Base-by-base conservation (phyloP, 768 basidiomycete species). In the Cytidiella melzeri region DNA sequence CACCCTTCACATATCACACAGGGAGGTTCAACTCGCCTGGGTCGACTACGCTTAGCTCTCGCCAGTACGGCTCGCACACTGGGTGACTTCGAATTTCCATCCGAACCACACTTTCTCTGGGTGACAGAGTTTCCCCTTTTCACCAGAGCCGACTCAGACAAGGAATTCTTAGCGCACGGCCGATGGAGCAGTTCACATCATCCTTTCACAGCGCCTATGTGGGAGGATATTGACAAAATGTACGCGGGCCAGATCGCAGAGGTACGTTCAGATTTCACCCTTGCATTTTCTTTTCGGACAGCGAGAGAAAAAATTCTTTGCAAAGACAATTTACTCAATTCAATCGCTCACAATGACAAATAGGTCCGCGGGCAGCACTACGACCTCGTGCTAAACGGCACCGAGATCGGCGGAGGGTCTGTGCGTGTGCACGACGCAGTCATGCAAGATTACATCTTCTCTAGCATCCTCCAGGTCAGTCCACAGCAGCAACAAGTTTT, bases 161-260 rank as follows among this genome's bases (percentile, higher is more conserved):
- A 96, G 68, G 83, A 88, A 30, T 80, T 84, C 61, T 68, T 92
- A 25, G 87, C 92, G 3, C 77, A 81, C 49, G 93, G 93, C 25
- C 75, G 92, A 59, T 95, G 91, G 89, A 87, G 88, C 55, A 88
- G 87, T 55, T 83, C 90, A 3, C 94, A 97, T 60, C 94, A 97
- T 66, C 94, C 94, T 2, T 97, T 97, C 67, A 97, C 94, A 11
- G 93, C 94, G 7, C 94, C 94, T 19, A 88, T 94, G 82, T 87
- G 75, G 75, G 79, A 95, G 65, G 94, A 97, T 65, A 74, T 95
- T 21, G 73, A 81, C 41, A 77, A 79, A 30, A 73, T 97, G 69
- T 84, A 86, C 61, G 70, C 69, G 37, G 91, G 89, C 30, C 73
- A 80, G 57, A 69, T 85, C 41, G 79, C 81, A 45, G 64, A 67